Evolutionary conservation across 768 basidiomycete species (phyloP), one percentile per base, ranked within the genome.

Genomic region (Suillus alpinus): DNA sequence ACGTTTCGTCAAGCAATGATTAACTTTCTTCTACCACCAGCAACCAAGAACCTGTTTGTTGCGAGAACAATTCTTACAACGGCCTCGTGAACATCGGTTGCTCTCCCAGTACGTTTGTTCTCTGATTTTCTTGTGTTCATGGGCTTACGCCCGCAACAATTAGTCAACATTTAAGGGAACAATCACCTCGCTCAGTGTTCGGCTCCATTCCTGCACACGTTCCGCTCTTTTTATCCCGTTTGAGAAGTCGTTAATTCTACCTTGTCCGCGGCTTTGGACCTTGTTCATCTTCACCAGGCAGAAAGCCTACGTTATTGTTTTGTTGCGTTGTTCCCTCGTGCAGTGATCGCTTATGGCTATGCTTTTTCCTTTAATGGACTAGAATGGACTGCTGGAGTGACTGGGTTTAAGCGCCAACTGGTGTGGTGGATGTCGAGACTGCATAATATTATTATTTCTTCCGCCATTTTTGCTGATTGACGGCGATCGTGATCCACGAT

Each of bases 41-140:
- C 63, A 5, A 60, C 6, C 46, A 63, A 6, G 60, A 78, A 46
- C 65, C 76, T 1, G 80, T 80, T 0, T 83, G 82, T 65, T 82
- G 81, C 62, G 37, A 66, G 0, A 59, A 75, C 61, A 73, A 77
- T 59, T 41, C 58, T 1, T 76, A 69, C 66, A 59, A 60, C 14
- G 79, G 80, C 3, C 16, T 82, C 12, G 58, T 82, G 60, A 70
- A 67, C 51, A 60, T 80, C 57, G 78, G 69, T n/a, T 82, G 81
- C 65, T 63, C 66, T 13, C 74, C 76, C 13, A 71, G 81, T 70
- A 69, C 67, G 64, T 73, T 40, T 4, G 40, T 20, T 55, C 14
- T 40, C 2, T 16, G 4, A 40, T 0, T 1, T 32, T 1, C 16
- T 51, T 12, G 1, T 23, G 32, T 39, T 9, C 31, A n/a, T 20